Evolutionary conservation across 441 rosid species (phyloP).

Genomic region (Syzygium syzygioides): DNA sequence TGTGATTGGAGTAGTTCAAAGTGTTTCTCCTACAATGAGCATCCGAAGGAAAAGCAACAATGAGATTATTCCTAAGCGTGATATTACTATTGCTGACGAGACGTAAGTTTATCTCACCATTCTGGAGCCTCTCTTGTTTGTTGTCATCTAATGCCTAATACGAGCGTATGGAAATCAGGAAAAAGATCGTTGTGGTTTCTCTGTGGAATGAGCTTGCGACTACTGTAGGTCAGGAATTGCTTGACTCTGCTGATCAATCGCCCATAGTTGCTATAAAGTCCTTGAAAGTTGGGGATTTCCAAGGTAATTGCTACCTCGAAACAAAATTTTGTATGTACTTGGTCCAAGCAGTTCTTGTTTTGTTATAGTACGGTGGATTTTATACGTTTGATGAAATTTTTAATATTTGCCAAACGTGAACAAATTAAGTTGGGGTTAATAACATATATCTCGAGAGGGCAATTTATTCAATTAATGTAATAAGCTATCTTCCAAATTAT

Average conservation of each 20-base stretch:
- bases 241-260: slow-evolving; percentile 55
- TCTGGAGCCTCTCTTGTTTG: not conserved
- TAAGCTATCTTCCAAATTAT: not conserved
- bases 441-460: not conserved
- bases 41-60: slow-evolving; percentile 76
- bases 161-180: slow-evolving; percentile 27
- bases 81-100: slow-evolving; percentile 77
- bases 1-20: slow-evolving; percentile 84
- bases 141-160: not conserved
- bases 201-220: slow-evolving; percentile 87
- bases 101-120: slow-evolving; percentile 25
- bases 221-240: slow-evolving; percentile 61
- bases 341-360: not conserved
- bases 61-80: slow-evolving; percentile 80
- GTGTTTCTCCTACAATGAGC: slow-evolving; percentile 70
- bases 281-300: slow-evolving; percentile 82
- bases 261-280: slow-evolving; percentile 78
- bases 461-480: not conserved
- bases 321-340: not conserved
- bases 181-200: slow-evolving; percentile 81
- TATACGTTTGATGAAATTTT: not conserved
- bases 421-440: not conserved
- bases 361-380: not conserved
- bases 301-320: slow-evolving; percentile 39
- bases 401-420: not conserved